phyloP scores from a whole-genome alignment of 2,329 filamentous ascomycete genomes.

The Diatrype stigma region DNA sequence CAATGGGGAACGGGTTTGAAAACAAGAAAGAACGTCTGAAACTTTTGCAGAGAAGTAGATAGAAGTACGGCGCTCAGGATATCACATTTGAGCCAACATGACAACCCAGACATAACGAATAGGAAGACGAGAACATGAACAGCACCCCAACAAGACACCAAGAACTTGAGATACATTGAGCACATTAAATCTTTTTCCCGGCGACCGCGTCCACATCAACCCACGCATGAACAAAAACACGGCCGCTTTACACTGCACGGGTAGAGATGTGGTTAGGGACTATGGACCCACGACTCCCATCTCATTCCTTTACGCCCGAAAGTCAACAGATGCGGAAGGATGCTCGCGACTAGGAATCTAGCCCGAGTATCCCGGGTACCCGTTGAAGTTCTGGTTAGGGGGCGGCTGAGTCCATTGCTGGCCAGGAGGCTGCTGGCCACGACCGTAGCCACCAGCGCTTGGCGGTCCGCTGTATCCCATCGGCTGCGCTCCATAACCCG shows the following conservation, averaged over 20 bases:
- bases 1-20: background rate
- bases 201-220: background rate
- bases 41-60: background rate
- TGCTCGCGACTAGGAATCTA: constrained; percentile 27
- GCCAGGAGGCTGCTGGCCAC: constrained; percentile 61
- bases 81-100: constrained; percentile 1
- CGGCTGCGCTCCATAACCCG: constrained; percentile 60
- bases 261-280: background rate
- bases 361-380: constrained; percentile 61
- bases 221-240: background rate
- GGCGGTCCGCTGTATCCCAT: constrained; percentile 69
- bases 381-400: constrained; percentile 54
- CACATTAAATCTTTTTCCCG: background rate
- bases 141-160: background rate
- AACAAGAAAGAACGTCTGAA: background rate
- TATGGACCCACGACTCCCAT: background rate
- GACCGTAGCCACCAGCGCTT: constrained; percentile 80
- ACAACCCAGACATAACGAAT: background rate
- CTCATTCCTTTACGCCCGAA: constrained; percentile 4
- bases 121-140: background rate
- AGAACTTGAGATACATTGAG: background rate
- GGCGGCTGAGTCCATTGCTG: constrained; percentile 51
- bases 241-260: background rate
- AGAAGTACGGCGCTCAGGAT: background rate
- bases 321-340: constrained; percentile 4